Evolutionary conservation across 2,329 filamentous ascomycete genomes (phyloP), one percentile per base, ranked within the genome.

Genomic region (Colletotrichum agaves): DNA sequence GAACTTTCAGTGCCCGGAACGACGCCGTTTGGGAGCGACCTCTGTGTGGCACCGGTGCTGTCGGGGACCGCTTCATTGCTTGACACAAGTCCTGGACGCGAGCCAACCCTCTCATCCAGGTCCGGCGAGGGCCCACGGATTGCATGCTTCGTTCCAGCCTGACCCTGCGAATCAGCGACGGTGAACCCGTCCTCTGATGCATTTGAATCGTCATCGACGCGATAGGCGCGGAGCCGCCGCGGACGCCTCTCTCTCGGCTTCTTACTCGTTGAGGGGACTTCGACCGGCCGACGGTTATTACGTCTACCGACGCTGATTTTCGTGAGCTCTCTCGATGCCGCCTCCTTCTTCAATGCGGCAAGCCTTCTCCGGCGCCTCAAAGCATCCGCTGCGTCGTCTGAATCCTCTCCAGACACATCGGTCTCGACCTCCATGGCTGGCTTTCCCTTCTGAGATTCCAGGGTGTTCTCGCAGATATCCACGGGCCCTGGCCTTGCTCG

Each of bases 401-500:
- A 76, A 27, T 81, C 78, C 12, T 78, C 77, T 1, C 77, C 77
- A 0, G 73, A 74, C 3, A 74, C 74, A 2, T 75, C 70, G 2
- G 73, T 71, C n/a, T 77, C 71, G 0, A 65, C 39, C 11, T 68
- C 53, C 3, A 74, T 76, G 3, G 73, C 73, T 1, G 69, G 67
- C 52, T 78, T 79, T 35, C 81, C 76, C 70, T 83, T 78, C 55
- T 85, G 83, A 0, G 83, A 85, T 55, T 80, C 76, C 47, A 77
- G 76, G 81, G 84, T 81, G 1, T 80, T 79, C 67, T 83, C 82
- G 63, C 85, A 85, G 19, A 79, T 76, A 4, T 75, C 75, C 47
- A 80, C 76, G 0, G 81, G 82, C n/a, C 74, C 74, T 0, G 69
- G 72, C 1, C 52, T 23, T 15, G 47, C 35, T 12, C 69, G 58